These are phyloP conservation scores for Diplocarpon rosae DNA, from an alignment of 2,329 filamentous ascomycete species.

Conservation along the genomic window DNA sequence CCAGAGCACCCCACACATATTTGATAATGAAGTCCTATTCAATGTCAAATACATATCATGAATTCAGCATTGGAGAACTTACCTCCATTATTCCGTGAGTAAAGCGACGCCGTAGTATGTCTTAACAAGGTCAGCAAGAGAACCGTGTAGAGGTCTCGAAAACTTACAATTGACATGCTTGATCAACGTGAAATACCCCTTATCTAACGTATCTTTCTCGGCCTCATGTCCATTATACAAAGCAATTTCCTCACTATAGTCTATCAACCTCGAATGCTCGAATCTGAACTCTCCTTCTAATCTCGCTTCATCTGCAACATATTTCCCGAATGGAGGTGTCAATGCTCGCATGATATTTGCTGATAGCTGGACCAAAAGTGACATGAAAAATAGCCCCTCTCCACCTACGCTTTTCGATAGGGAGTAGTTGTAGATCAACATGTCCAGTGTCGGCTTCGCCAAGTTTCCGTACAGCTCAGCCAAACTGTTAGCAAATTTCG, in stretches of 20 bases:
- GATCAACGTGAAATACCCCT: conserved; percentile 97
- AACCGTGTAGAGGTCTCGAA: background rate
- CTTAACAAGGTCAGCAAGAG: conserved; percentile 25
- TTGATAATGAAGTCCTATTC: conserved; percentile 84
- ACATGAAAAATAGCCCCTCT: conserved; percentile 93
- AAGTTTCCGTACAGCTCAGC: conserved; percentile 94
- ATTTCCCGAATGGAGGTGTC: conserved; percentile 93
- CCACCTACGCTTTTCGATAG: conserved; percentile 91
- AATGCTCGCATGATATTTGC: conserved; percentile 84
- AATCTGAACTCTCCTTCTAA: conserved; percentile 95
- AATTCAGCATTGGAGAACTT: background rate
- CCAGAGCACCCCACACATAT: conserved; percentile 95
- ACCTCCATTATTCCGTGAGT: conserved; percentile 97
- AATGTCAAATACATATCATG: background rate
- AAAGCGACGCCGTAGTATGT: conserved; percentile 78
- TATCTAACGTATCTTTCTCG: conserved; percentile 93
- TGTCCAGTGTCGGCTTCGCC: conserved; percentile 87
- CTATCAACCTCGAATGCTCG: conserved; percentile 87
- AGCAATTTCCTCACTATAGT: conserved; percentile 91
- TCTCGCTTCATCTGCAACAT: conserved; percentile 89
- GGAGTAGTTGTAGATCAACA: conserved; percentile 94
- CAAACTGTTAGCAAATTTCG: conserved; percentile 89
- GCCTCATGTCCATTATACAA: conserved; percentile 85
- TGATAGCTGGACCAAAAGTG: conserved; percentile 82
- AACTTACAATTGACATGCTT: conserved; percentile 74